These are phyloP conservation scores for Rheum nobile DNA, from an alignment of 148 eudicot species.

Conservation along the genomic window DNA sequence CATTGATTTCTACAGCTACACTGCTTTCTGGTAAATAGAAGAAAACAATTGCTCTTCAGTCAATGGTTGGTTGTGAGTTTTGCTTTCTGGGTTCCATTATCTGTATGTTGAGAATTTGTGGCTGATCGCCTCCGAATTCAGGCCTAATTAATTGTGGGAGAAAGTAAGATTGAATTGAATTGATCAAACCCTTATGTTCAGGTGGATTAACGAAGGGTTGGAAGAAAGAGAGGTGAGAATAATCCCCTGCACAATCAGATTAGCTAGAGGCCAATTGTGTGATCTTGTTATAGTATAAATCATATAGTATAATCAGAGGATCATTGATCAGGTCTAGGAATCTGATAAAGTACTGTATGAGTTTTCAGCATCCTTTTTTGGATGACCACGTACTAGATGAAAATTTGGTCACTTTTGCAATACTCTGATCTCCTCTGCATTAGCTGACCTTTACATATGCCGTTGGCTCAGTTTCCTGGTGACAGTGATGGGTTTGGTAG, in stretches of 20 bases:
- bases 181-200: not conserved
- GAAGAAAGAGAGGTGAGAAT: too few relatives aligned
- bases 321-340: too few relatives aligned
- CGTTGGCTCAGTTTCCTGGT: constrained; percentile 63
- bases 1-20: constrained; percentile 51
- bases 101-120: not conserved
- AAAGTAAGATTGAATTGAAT: too few relatives aligned
- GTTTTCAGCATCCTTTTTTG: too few relatives aligned
- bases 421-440: not conserved
- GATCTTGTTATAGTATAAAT: too few relatives aligned
- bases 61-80: not conserved
- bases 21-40: constrained; percentile 83
- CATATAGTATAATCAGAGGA: too few relatives aligned
- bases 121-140: not conserved
- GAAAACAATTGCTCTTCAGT: not conserved
- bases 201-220: not conserved
- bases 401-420: not conserved
- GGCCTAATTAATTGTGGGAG: too few relatives aligned
- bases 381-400: too few relatives aligned
- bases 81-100: not conserved
- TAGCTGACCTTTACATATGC: not conserved
- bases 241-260: too few relatives aligned
- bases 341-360: too few relatives aligned
- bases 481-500: constrained; percentile 74
- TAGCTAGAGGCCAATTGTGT: too few relatives aligned